These are phyloP conservation scores for Candida morakotiae DNA, from an alignment of 805 yeast genomes.

Conservation along the genomic window DNA sequence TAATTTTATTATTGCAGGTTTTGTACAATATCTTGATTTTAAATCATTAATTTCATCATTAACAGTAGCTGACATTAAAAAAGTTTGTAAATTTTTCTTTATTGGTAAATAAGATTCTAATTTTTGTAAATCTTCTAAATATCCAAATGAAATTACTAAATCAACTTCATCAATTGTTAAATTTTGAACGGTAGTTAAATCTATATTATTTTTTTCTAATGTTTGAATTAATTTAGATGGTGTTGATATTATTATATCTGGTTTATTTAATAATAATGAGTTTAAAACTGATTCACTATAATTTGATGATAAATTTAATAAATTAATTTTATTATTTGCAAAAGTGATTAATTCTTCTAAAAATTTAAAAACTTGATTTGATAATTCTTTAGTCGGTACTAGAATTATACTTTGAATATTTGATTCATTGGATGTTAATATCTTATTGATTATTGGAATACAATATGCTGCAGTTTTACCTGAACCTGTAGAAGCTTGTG, in stretches of 20 bases:
- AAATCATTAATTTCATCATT: slow-evolving; percentile 77
- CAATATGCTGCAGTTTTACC: slow-evolving; percentile 93
- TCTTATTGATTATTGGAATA: slow-evolving; percentile 79
- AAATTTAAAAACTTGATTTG: slow-evolving; percentile 77
- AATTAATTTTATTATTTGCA: slow-evolving; percentile 62
- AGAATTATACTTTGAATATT: slow-evolving; percentile 59
- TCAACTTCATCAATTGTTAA: slow-evolving; percentile 95
- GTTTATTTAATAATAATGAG: slow-evolving; percentile 66
- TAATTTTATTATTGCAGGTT: slow-evolving; percentile 76
- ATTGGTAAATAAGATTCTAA: slow-evolving; percentile 65
- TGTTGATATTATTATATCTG: slow-evolving; percentile 81
- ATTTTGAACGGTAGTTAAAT: slow-evolving; percentile 55
- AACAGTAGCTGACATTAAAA: slow-evolving; percentile 94
- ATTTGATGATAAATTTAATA: slow-evolving; percentile 64
- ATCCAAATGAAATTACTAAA: slow-evolving; percentile 83
- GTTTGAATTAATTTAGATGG: slow-evolving; percentile 70
- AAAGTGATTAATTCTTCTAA: slow-evolving; percentile 63
- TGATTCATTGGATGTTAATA: slow-evolving; percentile 35
- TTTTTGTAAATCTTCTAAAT: slow-evolving; percentile 74
- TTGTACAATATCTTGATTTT: slow-evolving; percentile 74
- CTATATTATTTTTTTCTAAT: slow-evolving; percentile 47
- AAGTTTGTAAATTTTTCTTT: slow-evolving; percentile 76
- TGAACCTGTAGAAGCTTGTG: slow-evolving; percentile 92
- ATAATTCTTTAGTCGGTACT: slow-evolving; percentile 91
- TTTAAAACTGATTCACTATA: slow-evolving; percentile 67